Evolutionary conservation across 2,329 filamentous ascomycete genomes (phyloP).

Genomic region (Pseudocercospora fijiensis): DNA sequence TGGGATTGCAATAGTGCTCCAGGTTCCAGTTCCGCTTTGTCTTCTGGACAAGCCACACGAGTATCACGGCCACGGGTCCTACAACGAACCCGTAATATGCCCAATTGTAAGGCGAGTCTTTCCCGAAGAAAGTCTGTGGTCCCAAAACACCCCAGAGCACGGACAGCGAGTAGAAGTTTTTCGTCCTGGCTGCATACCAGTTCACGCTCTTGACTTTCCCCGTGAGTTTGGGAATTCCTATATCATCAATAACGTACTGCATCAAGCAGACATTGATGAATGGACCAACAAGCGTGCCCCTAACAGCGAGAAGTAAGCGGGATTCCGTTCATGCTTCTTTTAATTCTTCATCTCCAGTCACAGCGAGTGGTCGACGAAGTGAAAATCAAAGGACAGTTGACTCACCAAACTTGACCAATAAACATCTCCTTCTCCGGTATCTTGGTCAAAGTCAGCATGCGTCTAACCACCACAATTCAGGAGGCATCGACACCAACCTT

Average conservation of each 20-base stretch:
- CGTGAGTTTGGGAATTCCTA: constrained; percentile 40
- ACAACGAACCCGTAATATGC: constrained; percentile 23
- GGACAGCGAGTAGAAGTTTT: constrained; percentile 26
- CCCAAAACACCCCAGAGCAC: constrained; percentile 43
- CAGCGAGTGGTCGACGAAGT: not conserved
- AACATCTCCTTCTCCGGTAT: constrained; percentile 43
- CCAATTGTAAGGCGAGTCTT: constrained; percentile 17
- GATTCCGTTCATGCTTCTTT: not conserved
- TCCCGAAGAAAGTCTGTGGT: constrained; percentile 27
- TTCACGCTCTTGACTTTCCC: constrained; percentile 14
- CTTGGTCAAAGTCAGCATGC: not conserved
- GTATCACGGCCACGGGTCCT: constrained; percentile 16
- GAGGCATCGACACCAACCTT: constrained; percentile 19
- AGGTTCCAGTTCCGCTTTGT: constrained; percentile 17
- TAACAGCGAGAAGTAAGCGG: not conserved
- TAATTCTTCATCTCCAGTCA: not conserved
- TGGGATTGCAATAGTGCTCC: constrained; percentile 17
- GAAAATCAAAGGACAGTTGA: not conserved
- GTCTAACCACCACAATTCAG: too few species aligned
- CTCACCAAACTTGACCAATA: constrained; percentile 35
- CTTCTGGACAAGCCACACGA: constrained; percentile 18
- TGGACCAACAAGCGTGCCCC: constrained; percentile 32
- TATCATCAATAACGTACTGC: constrained; percentile 39
- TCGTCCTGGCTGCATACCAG: constrained; percentile 18
- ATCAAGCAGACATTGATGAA: constrained; percentile 35